Base-by-base conservation (phyloP, 805 yeast species). In the Tetrapisispora taiwanensis region DNA sequence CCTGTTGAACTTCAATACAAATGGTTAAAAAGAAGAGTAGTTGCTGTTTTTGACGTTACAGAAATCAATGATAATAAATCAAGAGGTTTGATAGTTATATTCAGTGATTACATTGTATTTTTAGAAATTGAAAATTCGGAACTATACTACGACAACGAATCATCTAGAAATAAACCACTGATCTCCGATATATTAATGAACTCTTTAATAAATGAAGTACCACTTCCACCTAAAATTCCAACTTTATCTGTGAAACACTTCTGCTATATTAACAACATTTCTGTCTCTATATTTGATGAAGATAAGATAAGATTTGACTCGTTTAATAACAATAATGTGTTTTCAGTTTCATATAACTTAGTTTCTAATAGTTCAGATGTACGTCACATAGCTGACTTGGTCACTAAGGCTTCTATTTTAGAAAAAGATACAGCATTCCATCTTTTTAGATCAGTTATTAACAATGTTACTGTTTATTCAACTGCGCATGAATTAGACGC, bases 161-260 rank as follows among this genome's bases (percentile, higher is more conserved):
- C 4, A 9, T 35, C 43, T 8, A 43, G 42, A 2, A 37, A 27
- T 10, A 52, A 58, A 35, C 84, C 92, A 2, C 71, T 81, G 3
- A 69, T 84, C 13, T 73, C 95, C 0, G 95, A 88, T 60, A 72
- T 86, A 39, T 66, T 90, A 47, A 86, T 89, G 95, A 95, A 89
- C 55, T 86, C 96, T 0, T 69, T 90, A 57, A 77, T 84, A 27
- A 90, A 90, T 58, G 94, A 86, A 54, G 81, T 80, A 20, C 92
- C 95, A 0, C 70, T 90, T 35, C 67, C 68, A 64, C 74, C 46
- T 51, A 69, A 74, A 33, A 65, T 88, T 15, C 96, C 97, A 0
- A 67, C 69, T 24, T 69, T 90, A 69, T 68, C 66, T 48, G 95
- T 89, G 6, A 70, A 68, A 12, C 71, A 74, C 3, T 86, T 92